phyloP scores from a whole-genome alignment of 2,329 filamentous ascomycete genomes.

The Arthrobotrys iridis region DNA sequence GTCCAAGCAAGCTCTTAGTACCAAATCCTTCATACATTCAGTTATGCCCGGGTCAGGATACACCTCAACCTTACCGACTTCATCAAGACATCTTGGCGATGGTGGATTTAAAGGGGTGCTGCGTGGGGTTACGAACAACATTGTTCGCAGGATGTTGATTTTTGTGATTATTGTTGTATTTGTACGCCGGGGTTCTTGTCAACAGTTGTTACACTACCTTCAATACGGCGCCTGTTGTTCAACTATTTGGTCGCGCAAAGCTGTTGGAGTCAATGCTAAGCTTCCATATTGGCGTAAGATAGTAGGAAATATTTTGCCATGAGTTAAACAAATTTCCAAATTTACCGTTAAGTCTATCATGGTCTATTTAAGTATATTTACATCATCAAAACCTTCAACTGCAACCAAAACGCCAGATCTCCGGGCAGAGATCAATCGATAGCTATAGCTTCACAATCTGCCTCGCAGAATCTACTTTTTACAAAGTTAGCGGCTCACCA shows the following conservation, averaged over 20 bases:
- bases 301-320: background rate
- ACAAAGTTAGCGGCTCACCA: background rate
- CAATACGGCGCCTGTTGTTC: too few relatives aligned
- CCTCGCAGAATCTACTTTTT: constrained; percentile 33
- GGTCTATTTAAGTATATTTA: background rate
- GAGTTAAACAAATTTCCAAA: background rate
- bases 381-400: background rate
- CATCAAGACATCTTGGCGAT: constrained; percentile 6
- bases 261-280: too few relatives aligned
- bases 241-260: too few relatives aligned
- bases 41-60: background rate
- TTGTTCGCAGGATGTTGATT: too few relatives aligned
- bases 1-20: too few relatives aligned
- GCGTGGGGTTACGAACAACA: background rate
- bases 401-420: background rate
- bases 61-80: constrained; percentile 2
- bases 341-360: background rate
- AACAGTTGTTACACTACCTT: too few relatives aligned
- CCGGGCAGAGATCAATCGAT: background rate
- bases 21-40: too few relatives aligned
- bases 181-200: too few relatives aligned
- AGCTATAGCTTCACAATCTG: constrained; percentile 46
- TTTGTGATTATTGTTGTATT: too few relatives aligned
- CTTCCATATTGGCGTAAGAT: background rate
- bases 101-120: background rate